Base-by-base conservation (phyloP, 495 filamentous ascomycete genomes). In the Aspergillus nanangensis region DNA sequence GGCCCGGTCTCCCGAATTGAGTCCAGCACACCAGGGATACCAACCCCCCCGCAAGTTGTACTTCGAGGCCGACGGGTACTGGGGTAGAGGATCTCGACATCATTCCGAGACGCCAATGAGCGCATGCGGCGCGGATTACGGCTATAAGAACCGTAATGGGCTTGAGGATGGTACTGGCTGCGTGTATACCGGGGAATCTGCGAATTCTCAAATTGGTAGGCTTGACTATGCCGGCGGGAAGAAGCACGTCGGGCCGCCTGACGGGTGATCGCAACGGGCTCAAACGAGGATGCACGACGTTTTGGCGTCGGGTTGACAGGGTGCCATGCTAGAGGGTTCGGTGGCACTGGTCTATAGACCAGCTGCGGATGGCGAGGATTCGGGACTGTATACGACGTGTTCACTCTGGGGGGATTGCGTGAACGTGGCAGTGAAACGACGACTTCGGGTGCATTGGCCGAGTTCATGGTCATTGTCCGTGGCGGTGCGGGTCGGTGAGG, bases 371-470 rank as follows among this genome's bases (percentile, higher is more conserved):
- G 50, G 22, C 41, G 49, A 25, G 40, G 41, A 10, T 52, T 20
- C 23, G 37, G 41, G 36, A 53, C 54, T 13, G 56, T 67, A 33
- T 64, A 61, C 13, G 67, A 59, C 18, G 63, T 66, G 40, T 61
- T 64, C 14, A 66, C 65, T 45, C 62, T 55, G 32, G 48, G 57
- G 11, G 67, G 54, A 20, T 51, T 63, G 27, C 51, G 59, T 24
- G 55, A 53, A 15, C n/a, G n/a, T n/a, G n/a, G n/a, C n/a, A n/a
- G n/a, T n/a, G 54, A 51, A 11, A 52, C 44, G 3, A 65, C 49
- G 10, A 71, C 63, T 47, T 69, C 67, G 9, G 70, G 70, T 3
- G 67, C 68, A 9, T 71, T 62, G 33, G 62, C 63, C 3, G 66
- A 71, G 54, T 57, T 68, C 52, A 58, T 66, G 20, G 66, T 69